A percentile compares a stretch with the other conserved stretches of the same genome.
Conservation (phyloP, 1,139 yeast genomes). For the Pichia sp. region DNA sequence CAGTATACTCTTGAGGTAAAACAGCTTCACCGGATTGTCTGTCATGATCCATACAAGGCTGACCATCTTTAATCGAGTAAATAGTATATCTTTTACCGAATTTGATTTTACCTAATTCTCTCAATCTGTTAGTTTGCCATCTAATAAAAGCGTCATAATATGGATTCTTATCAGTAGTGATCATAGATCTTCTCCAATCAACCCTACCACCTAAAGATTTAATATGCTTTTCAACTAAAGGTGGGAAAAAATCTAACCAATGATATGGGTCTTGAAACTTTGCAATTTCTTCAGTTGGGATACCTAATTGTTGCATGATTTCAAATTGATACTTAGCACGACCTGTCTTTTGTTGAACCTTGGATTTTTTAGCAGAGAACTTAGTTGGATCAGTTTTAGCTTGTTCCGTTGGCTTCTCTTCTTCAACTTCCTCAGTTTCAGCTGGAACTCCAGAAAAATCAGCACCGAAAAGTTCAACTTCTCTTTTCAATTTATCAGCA, state of each 20-base stretch:
- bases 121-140: slow-evolving; percentile 93
- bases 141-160: slow-evolving; percentile 92
- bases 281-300: slow-evolving; percentile 70
- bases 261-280: slow-evolving; percentile 83
- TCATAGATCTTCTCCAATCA: slow-evolving; percentile 96
- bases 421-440: slow-evolving; percentile 25
- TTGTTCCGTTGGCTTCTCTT: slow-evolving; percentile 48
- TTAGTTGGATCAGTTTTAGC: slow-evolving; percentile 60
- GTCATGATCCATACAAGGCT: slow-evolving; percentile 99
- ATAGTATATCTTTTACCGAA: slow-evolving; percentile 98
- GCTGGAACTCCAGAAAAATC: slow-evolving; percentile 46
- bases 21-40: slow-evolving; percentile 97
- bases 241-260: slow-evolving; percentile 92
- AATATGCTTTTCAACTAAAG: slow-evolving; percentile 77
- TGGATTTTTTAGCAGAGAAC: slow-evolving; percentile 85
- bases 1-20: slow-evolving; percentile 92
- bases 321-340: slow-evolving; percentile 92
- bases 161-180: slow-evolving; percentile 92
- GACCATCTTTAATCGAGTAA: slow-evolving; percentile 96
- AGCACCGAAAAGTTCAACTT: slow-evolving; percentile 81
- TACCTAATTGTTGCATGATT: slow-evolving; percentile 91
- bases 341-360: slow-evolving; percentile 90
- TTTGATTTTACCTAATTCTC: slow-evolving; percentile 82
- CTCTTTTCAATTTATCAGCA: slow-evolving; percentile 92
- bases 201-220: slow-evolving; percentile 83